Base-by-base conservation (phyloP, 2,329 filamentous ascomycete genomes). In the Claviceps monticola region DNA sequence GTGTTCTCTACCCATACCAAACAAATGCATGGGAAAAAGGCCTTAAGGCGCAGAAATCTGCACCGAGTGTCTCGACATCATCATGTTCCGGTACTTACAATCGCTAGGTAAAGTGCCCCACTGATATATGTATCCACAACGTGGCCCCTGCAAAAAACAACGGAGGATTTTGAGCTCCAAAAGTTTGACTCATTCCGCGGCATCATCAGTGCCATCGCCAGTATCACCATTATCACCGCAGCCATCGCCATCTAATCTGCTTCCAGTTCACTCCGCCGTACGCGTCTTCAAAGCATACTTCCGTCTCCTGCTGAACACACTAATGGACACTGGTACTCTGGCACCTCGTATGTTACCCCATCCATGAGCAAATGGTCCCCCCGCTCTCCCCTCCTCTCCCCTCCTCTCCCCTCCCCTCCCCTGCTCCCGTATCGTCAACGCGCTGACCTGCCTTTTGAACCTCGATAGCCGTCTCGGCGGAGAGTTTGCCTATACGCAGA, bases 401-500 rank as follows among this genome's bases (percentile, higher is more conserved):
- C n/a, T n/a, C n/a, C n/a, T n/a, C 19, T 19, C 19, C 2, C 19
- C 21, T 21, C 21, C 21, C 21, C 17, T n/a, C 13, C 5, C 38
- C 19, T 36, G n/a, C 16, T 19, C 38, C 11, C 21, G 11, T 21
- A 23, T 45, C 11, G 42, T 36, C 23, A 26, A 37, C 21, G 19
- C 23, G 43, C 46, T 53, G 41, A 51, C 17, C 17, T 44, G 42
- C 21, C 41, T 26, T 44, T 26, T 23, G 19, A 23, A 16, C 29
- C 17, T 17, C 23, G 44, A 43, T 43, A 45, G 53, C 52, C 45
- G 34, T 41, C 48, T 45, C 36, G 45, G 49, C 41, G 45, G 51
- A 29, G 43, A 49, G 48, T 17, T 44, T 53, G 36, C 49, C 51
- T 23, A 36, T 49, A 38, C 53, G 46, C 23, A 53, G 53, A 50